phyloP scores from a whole-genome alignment of 1,284 basidiomycete species.

The Pyrrhoderma lamaoense region DNA sequence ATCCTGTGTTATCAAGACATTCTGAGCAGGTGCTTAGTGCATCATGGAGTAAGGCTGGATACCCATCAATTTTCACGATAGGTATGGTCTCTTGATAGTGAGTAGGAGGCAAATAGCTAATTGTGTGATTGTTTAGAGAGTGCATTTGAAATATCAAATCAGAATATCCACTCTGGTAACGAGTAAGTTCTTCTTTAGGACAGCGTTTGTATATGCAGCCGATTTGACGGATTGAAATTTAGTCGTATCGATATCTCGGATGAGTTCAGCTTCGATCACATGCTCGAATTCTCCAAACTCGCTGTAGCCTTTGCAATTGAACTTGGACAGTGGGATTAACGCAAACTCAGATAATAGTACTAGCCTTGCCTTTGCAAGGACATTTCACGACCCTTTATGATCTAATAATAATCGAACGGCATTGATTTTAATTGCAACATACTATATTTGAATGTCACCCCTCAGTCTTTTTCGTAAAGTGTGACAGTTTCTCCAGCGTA shows the following conservation, averaged over 20 bases:
- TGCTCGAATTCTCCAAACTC: slow-evolving; percentile 86
- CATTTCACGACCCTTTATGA: too few relatives aligned
- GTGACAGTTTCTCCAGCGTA: too few relatives aligned
- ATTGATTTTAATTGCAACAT: too few relatives aligned
- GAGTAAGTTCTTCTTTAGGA: slow-evolving; percentile 48
- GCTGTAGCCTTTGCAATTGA: slow-evolving; percentile 81
- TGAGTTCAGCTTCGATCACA: slow-evolving; percentile 82
- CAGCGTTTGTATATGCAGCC: not conserved
- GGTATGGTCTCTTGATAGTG: slow-evolving; percentile 36
- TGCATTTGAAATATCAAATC: slow-evolving; percentile 66
- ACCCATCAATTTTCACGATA: slow-evolving; percentile 77
- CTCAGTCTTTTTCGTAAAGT: too few relatives aligned
- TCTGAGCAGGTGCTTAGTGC: slow-evolving; percentile 40
- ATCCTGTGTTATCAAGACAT: slow-evolving; percentile 15
- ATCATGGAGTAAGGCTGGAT: slow-evolving; percentile 82
- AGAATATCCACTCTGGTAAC: slow-evolving; percentile 73
- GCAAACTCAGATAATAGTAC: too few relatives aligned
- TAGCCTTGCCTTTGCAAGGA: too few relatives aligned
- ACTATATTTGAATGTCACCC: too few relatives aligned
- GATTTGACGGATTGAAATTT: too few relatives aligned
- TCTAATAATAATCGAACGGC: too few relatives aligned
- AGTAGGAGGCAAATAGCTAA: slow-evolving; percentile 18
- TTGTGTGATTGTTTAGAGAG: slow-evolving; percentile 44
- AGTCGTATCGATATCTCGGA: slow-evolving; percentile 77
- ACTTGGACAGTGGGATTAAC: slow-evolving; percentile 49